Evolutionary conservation across 352 stramenopile genomes (phyloP), one percentile per base, ranked within the genome.

Genomic region (Phytophthora megakarya): DNA sequence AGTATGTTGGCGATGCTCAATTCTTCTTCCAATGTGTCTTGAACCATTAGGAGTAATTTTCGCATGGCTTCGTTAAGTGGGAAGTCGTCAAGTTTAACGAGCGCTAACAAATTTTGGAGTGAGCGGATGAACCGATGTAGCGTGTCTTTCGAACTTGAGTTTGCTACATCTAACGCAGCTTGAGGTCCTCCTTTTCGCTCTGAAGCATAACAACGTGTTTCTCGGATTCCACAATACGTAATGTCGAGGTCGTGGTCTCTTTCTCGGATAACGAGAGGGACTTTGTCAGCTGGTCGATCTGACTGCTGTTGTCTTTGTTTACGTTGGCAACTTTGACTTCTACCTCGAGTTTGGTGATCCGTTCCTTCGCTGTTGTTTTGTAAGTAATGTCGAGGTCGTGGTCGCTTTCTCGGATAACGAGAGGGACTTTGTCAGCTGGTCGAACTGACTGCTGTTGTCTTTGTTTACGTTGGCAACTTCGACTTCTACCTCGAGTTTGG

Each of bases 321-420:
- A 83, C 76, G 21, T 66, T 82, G 9, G 80, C 77, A 12, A 92
- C 83, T 30, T 89, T 90, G 38, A 95, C 69, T 67, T 94, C 84
- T n/a, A 93, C 80, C 39, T 92, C 84, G 0, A 94, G 67, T 44
- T 90, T 92, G 0, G 77, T 88, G n/a, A 91, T 76, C 44, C 92
- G 84, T 13, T 92, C 84, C 50, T 90, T 93, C 4, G 84, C 78
- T n/a, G n/a, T n/a, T n/a, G n/a, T n/a, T n/a, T n/a, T n/a, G n/a
- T 59, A 1, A 57, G 54, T 16, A 46, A 52, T 40, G 82, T 80
- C 1, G 83, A 43, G 10, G 56, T 58, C 19, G 74, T 83, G 13
- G 59, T 39, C 28, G 90, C 84, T 60, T 88, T 89, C 15, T 73
- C 76, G 0, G 70, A 67, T 5, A 70, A 18, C 15, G 88, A 70